These are phyloP conservation scores for Podospora anserina DNA, from an alignment of 495 filamentous ascomycete species.

Conservation along the genomic window DNA sequence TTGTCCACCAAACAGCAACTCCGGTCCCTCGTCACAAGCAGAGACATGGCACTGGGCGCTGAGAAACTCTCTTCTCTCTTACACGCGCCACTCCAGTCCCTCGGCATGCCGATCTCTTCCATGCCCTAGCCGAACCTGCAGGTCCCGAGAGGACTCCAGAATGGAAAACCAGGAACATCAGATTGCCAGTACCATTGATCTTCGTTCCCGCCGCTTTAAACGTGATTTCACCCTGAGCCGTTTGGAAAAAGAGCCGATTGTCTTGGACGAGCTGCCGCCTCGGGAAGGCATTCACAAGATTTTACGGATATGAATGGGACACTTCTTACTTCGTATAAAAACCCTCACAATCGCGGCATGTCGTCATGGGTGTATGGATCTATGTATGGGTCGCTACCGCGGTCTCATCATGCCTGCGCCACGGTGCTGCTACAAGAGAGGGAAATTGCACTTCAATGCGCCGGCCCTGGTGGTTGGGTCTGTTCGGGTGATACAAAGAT, in stretches of 20 bases:
- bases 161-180: background rate
- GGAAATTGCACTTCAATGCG: slow-evolving; percentile 16
- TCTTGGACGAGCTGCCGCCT: too few relatives aligned
- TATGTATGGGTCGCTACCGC: background rate
- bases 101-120: background rate
- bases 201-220: background rate
- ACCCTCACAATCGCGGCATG: slow-evolving; percentile 1
- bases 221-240: background rate
- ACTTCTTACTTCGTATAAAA: background rate
- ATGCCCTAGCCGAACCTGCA: background rate
- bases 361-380: background rate
- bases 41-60: too few relatives aligned
- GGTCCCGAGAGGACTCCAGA: background rate
- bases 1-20: too few relatives aligned
- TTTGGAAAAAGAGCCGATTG: background rate
- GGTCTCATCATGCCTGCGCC: background rate
- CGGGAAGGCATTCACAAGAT: too few relatives aligned
- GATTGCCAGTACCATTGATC: background rate
- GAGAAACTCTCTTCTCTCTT: background rate
- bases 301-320: background rate
- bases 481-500: background rate
- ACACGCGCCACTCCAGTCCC: background rate
- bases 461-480: background rate
- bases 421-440: background rate
- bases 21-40: too few relatives aligned